Conservation (phyloP, 495 filamentous ascomycete species). For the Hyaloscypha bicolor region DNA sequence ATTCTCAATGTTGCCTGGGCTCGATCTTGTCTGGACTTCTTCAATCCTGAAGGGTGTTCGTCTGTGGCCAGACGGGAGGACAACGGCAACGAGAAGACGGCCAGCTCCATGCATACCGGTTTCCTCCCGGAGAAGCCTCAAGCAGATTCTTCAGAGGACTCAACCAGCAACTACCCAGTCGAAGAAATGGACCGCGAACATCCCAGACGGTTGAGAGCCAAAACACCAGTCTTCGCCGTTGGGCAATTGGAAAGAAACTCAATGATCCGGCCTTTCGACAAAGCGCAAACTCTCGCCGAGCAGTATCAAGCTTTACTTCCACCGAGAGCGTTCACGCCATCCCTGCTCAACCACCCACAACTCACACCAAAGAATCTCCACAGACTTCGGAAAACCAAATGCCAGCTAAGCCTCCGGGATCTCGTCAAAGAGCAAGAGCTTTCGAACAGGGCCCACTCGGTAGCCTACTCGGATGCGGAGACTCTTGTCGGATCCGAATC, state of each 20-base stretch:
- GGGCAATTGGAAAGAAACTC: slow-evolving; percentile 26
- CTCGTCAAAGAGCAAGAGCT: slow-evolving; percentile 14
- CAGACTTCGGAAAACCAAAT: slow-evolving; percentile 29
- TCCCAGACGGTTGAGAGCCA: slow-evolving; percentile 22
- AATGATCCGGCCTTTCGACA: background rate
- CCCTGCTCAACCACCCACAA: background rate
- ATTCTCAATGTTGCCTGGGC: background rate
- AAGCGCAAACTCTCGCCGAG: slow-evolving; percentile 21
- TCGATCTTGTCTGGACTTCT: background rate
- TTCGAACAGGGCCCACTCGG: background rate
- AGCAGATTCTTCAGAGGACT: background rate
- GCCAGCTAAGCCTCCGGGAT: slow-evolving; percentile 28
- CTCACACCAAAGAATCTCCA: slow-evolving; percentile 10
- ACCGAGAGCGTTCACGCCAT: slow-evolving; percentile 25
- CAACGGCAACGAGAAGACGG: background rate
- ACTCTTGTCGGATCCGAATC: slow-evolving; percentile 27
- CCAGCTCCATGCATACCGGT: background rate
- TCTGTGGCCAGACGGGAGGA: background rate
- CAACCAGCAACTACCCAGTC: background rate
- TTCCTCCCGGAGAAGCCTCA: background rate
- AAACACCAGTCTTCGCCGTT: slow-evolving; percentile 28
- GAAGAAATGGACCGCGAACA: slow-evolving; percentile 8
- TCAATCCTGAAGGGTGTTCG: background rate
- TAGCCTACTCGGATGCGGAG: slow-evolving; percentile 21
- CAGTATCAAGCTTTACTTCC: slow-evolving; percentile 26